Base-by-base conservation (phyloP, 1,284 basidiomycete genomes). In the Trametes versicolor region DNA sequence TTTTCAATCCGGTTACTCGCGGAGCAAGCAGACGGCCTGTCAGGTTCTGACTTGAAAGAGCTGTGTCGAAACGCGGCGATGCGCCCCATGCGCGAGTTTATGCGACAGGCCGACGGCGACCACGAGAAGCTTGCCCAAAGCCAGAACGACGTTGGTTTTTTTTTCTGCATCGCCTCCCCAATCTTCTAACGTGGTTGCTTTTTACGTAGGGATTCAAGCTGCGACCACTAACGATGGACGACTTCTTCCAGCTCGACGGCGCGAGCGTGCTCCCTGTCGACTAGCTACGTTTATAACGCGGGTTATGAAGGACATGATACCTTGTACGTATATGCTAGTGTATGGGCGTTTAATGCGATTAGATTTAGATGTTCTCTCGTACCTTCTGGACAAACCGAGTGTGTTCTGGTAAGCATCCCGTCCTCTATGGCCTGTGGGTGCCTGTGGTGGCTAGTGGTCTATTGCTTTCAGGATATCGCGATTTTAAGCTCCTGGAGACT, bases 41-140 rank as follows among this genome's bases (percentile, higher is more conserved):
- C 95, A 7, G 97, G 97, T 4, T 96, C 94, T 8, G 98, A 99
- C 77, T 79, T 99, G 54, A 91, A 93, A 73, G 98, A 99, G 80
- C 83, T 97, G n/a, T 99, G 97, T 77, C 85, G 98, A 58, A 95
- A 90, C 71, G 95, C 95, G 0, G 94, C 94, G 0, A 97, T 97
- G 95, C 84, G 91, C 0, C 96, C 96, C 1, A 92, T 98, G 34
- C 86, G 95, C 32, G 96, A 98, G 76, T 90, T 92, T 69, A 91
- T 97, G 85, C 83, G 90, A 32, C 82, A 83, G 60, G 84, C 87
- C 59, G 85, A 84, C 3, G 80, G 80, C 36, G 82, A 89, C 60
- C 80, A 82, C 48, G 82, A 84, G 53, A 76, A 85, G 21, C 75
- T 92, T 56, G 83, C 78, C 55, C 82, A 81, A 63, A 82, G 83